Evolutionary conservation across 331 rosid species (phyloP), one percentile per base, ranked within the genome.

Genomic region (Quercus phellos): DNA sequence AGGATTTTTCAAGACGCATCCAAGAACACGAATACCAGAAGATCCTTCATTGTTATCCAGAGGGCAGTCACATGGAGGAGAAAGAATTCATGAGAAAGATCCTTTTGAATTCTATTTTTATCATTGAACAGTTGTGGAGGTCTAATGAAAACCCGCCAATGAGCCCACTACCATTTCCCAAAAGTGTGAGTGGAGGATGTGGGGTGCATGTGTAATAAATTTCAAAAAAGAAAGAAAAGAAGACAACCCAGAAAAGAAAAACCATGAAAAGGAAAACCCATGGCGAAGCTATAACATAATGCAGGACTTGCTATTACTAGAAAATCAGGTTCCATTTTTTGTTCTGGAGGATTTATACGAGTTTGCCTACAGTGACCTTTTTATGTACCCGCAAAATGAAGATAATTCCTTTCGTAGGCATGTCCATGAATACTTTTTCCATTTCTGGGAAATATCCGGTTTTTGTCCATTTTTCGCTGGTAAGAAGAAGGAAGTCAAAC

Each of bases 281-380:
- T 82, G 67, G 79, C 7, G 58, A 14, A 66, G 26, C 59, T 26
- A 59, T 46, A 17, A n/a, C 1, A 67, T 67, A 0, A 66, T 46
- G 18, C 50, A 75, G 55, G 85, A 82, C 75, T 24, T 77, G 74
- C 5, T 77, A 18, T 27, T 77, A 8, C 75, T 81, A 0, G 85
- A 81, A 21, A 81, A 81, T 16, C 85, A 82, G 42, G 24, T 77
- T 73, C 85, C 82, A 17, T 55, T 68, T 60, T 73, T 55, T 82
- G 68, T 82, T 0, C 77, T 83, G 4, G 12, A 54, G 34, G 19
- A 32, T 12, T 30, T 73, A 4, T 55, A 73, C 16, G 3, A 46
- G 1, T 46, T 12, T 46, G 13, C 51, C 51, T 46, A 46, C 4
- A 2, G 51, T 10, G 51, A 12, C 51, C 51, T 46, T 46, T 46